Base-by-base conservation (phyloP, 2,329 filamentous ascomycete genomes). In the Phyllosticta paracitricarpa region DNA sequence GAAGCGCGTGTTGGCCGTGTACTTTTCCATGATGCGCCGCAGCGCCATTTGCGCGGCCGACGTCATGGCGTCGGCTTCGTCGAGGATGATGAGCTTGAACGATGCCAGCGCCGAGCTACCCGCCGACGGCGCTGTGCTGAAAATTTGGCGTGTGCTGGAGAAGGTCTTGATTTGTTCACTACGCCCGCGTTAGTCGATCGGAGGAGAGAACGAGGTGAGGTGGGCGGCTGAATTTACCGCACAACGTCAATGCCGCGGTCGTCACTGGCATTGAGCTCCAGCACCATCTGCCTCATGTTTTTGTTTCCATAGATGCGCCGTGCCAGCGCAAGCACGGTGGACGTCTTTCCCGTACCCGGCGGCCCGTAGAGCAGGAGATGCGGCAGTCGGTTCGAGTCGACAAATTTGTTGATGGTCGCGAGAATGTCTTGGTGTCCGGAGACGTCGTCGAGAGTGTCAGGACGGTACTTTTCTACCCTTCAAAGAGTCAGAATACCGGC, bases 11-110 rank as follows among this genome's bases (percentile, higher is more conserved):
- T 99, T 99, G 63, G 89, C 89, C 0, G 94, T 99, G 78, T 99
- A 99, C 77, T 96, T 96, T 73, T 99, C 94, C 94, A 99, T 99
- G 71, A 99, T 97, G 56, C 94, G 82, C 64, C 94, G 84, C 61
- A 99, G 80, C 0, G 94, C 94, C 93, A 99, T 99, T 76, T 99
- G 94, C 5, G 94, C 94, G 0, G 93, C 95, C 59, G 90, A 89
- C n/a, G 94, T 99, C 94, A 99, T 99, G 59, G 94, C 94, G 73
- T 99, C 94, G n/a, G 94, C 94, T 79, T 99, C 94, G 74, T 99
- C 94, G 4, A 99, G 84, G 61, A 99, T 90, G 71, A 99, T 97
- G 67, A 99, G 85, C 79, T 99, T 99, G 80, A 89, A 99, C 3
- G 84, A 84, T 0, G 89, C 90, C 26, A 93, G 76, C 5, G 78